Evolutionary conservation across 116 monocot species (phyloP), one percentile per base, ranked within the genome.

Genomic region (Trichopus zeylanicus): DNA sequence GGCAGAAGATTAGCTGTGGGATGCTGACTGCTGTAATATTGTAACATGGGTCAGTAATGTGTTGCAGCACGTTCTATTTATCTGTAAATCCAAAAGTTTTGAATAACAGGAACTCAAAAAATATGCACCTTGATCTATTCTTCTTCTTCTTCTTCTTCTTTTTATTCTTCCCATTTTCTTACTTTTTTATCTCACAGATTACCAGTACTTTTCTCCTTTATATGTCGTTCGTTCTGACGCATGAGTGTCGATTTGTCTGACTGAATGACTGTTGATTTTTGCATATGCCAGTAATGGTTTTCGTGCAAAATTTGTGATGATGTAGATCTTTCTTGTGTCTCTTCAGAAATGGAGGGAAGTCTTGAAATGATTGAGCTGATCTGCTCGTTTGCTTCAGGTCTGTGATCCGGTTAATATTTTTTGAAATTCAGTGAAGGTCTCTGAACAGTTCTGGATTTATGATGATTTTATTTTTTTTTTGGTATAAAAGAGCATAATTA

Each of bases 31-130:
- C 13, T 42, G 18, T 13, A 42, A 13, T 42, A n/a, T 13, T 42
- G n/a, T 42, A n/a, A n/a, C 42, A n/a, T 42, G 13, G 42, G 42
- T 42, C n/a, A 42, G 42, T 13, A 16, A 13, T 42, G 42, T 16
- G 42, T 42, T 42, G n/a, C n/a, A n/a, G n/a, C n/a, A n/a, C n/a
- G n/a, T n/a, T 21, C 21, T 49, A 20, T 49, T 49, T 49, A 49
- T 49, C 49, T 49, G 49, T 49, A 49, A 49, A 49, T 22, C 23
- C 49, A 20, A 49, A 20, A 49, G 3, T 49, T 49, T 49, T 49
- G 16, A 20, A 49, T 19, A 19, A 49, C 15, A 49, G 19, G 42
- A 16, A n/a, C 42, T 42, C 42, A 15, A 42, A 42, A n/a, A 42
- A n/a, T 42, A 16, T 10, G 1, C 42, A 3, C 4, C 42, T 42